phyloP scores from a whole-genome alignment of 2,329 filamentous ascomycete species.

The Colletotrichum destructivum region DNA sequence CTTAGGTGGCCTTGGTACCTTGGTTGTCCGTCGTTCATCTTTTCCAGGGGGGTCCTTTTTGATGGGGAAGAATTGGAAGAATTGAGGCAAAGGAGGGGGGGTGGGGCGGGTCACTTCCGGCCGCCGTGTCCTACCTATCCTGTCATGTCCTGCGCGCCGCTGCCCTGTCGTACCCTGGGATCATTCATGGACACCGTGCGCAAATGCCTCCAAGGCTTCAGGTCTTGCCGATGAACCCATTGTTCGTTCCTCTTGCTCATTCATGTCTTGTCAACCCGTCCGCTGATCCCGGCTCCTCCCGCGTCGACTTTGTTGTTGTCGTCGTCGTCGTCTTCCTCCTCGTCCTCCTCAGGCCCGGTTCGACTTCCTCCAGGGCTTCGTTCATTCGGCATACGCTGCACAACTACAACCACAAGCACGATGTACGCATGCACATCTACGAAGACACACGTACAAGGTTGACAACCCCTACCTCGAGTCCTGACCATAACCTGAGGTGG shows the following conservation, averaged over 20 bases:
- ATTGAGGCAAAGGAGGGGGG: constrained; percentile 2
- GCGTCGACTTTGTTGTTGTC: neutral
- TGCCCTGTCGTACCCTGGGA: constrained; percentile 10
- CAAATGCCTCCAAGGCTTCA: neutral
- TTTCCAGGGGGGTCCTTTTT: neutral
- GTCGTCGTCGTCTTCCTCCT: neutral
- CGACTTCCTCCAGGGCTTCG: neutral
- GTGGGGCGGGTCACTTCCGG: constrained; percentile 34
- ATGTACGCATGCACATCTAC: neutral
- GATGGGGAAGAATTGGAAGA: neutral
- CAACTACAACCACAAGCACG: neutral
- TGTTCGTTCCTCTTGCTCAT: no score
- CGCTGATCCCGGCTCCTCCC: constrained; percentile 1
- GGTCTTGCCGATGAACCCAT: neutral
- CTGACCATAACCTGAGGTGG: constrained; percentile 4
- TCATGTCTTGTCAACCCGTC: neutral
- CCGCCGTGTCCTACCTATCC: constrained; percentile 28
- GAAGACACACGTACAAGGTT: neutral
- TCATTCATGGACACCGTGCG: constrained; percentile 1
- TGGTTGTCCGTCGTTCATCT: constrained; percentile 13
- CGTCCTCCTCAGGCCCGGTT: neutral
- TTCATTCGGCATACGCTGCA: neutral
- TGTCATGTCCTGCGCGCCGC: constrained; percentile 8
- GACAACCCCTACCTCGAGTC: neutral
- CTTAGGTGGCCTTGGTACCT: constrained; percentile 25